phyloP scores from a whole-genome alignment of 345 rosid genomes.

The Corchorus olitorius region DNA sequence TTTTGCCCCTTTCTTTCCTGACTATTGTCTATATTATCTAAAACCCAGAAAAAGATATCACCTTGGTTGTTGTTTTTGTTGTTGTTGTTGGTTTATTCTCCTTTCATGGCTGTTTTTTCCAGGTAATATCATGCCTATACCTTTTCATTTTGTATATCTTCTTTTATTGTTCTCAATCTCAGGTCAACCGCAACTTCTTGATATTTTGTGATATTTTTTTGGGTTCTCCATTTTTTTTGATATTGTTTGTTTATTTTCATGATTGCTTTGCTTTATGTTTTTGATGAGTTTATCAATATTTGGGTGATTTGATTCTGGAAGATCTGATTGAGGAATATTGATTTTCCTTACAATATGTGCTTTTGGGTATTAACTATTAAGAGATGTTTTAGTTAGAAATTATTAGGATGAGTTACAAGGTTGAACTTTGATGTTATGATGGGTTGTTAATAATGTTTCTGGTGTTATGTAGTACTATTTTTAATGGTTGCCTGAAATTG shows the following conservation, averaged over 20 bases:
- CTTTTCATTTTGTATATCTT: background rate
- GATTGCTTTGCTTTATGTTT: background rate
- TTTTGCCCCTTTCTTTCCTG: background rate
- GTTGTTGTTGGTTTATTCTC: constrained; percentile 23
- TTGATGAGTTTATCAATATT: constrained; percentile 17
- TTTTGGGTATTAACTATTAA: constrained; percentile 13
- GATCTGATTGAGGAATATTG: constrained; percentile 28
- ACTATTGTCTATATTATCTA: background rate
- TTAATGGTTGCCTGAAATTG: constrained; percentile 5
- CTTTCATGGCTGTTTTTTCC: constrained; percentile 25
- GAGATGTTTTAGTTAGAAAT: constrained; percentile 7
- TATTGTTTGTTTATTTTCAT: constrained; percentile 2
- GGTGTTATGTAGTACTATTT: constrained; percentile 2
- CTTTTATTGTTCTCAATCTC: background rate
- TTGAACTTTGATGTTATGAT: constrained; percentile 14
- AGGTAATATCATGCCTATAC: constrained; percentile 27
- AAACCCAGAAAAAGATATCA: background rate
- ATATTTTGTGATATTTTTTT: constrained; percentile 2
- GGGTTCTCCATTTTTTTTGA: constrained; percentile 1
- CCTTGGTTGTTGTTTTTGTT: constrained; percentile 34
- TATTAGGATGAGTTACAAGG: constrained; percentile 17
- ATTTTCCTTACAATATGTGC: constrained; percentile 7
- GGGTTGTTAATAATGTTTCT: constrained; percentile 20
- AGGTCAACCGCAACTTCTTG: constrained; percentile 16
- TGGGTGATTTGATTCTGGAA: constrained; percentile 23